Conservation (phyloP, 768 basidiomycete genomes). For the Suillus plorans region DNA sequence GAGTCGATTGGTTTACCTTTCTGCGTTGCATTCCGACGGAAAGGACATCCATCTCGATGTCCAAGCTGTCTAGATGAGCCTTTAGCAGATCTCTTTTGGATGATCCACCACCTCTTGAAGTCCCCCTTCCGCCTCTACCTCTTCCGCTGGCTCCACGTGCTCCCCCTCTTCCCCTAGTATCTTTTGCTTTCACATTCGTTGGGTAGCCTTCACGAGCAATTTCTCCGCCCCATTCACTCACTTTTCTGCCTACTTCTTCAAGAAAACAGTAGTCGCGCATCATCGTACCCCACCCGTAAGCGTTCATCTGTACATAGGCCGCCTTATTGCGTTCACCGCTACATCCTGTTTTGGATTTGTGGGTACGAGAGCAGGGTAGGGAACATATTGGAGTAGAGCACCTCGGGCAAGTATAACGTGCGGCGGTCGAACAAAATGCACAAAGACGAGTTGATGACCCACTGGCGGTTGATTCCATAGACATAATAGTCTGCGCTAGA, state of each 20-base stretch:
- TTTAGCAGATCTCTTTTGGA: slow-evolving; percentile 67
- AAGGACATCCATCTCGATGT: slow-evolving; percentile 75
- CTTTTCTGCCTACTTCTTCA: slow-evolving; percentile 77
- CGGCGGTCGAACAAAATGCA: slow-evolving; percentile 45
- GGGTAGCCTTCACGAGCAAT: slow-evolving; percentile 63
- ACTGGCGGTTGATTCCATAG: background rate
- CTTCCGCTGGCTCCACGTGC: slow-evolving; percentile 22
- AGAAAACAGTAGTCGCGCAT: slow-evolving; percentile 88
- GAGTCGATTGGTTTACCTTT: slow-evolving; percentile 76
- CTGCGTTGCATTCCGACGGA: slow-evolving; percentile 82
- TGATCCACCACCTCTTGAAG: slow-evolving; percentile 23
- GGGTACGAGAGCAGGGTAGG: slow-evolving; percentile 59
- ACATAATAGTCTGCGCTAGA: background rate
- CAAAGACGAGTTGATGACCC: slow-evolving; percentile 35
- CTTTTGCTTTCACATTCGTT: slow-evolving; percentile 24
- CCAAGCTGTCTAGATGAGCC: slow-evolving; percentile 62
- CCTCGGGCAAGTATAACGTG: slow-evolving; percentile 80
- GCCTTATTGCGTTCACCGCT: slow-evolving; percentile 73
- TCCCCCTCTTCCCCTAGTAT: slow-evolving; percentile 19
- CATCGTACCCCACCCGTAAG: slow-evolving; percentile 83
- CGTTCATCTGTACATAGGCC: slow-evolving; percentile 76
- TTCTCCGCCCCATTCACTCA: slow-evolving; percentile 71
- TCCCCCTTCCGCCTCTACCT: slow-evolving; percentile 29
- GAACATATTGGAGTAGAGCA: slow-evolving; percentile 77
- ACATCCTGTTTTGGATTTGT: slow-evolving; percentile 64